Percentiles rank a stretch among this genome's conserved stretches.
These are phyloP conservation scores for Zymoseptoria brevis DNA, from an alignment of 2,329 filamentous ascomycete genomes.

Conservation along the genomic window DNA sequence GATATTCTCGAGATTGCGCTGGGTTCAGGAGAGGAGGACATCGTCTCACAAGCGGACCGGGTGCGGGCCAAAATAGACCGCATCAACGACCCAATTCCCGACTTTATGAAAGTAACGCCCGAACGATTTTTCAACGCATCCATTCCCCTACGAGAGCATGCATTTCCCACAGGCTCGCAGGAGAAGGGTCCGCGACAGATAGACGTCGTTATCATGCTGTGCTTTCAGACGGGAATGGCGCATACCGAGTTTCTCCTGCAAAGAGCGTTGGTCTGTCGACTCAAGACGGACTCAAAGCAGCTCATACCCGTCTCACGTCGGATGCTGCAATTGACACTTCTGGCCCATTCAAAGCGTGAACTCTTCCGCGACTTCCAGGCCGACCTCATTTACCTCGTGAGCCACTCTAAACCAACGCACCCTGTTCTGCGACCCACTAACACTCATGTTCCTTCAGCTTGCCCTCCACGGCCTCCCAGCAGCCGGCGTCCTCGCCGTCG, in stretches of 20 bases:
- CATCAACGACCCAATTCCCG: conserved; percentile 29
- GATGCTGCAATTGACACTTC: conserved; percentile 33
- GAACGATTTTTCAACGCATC: conserved; percentile 21
- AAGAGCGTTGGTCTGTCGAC: conserved; percentile 45
- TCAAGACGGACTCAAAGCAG: conserved; percentile 26
- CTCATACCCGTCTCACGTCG: conserved; percentile 32
- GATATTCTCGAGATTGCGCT: conserved; percentile 53
- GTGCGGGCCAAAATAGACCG: conserved; percentile 33
- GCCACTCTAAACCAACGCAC: not conserved
- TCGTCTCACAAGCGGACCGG: conserved; percentile 33
- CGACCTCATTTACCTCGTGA: conserved; percentile 33
- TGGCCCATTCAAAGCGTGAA: conserved; percentile 33
- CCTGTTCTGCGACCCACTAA: not conserved
- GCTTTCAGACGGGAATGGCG: conserved; percentile 34
- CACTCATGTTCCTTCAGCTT: conserved; percentile 14
- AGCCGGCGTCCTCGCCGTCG: conserved; percentile 36
- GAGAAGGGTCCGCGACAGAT: conserved; percentile 22
- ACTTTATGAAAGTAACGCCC: conserved; percentile 24
- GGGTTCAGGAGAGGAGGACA: conserved; percentile 33
- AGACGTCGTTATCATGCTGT: conserved; percentile 39
- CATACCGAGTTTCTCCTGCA: conserved; percentile 54
- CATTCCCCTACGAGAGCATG: not conserved
- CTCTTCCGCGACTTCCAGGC: conserved; percentile 37
- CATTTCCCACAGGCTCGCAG: not conserved
- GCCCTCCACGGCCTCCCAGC: conserved; percentile 35